Conservation (phyloP, 2,329 filamentous ascomycete species). For the Elsinoe australis region DNA sequence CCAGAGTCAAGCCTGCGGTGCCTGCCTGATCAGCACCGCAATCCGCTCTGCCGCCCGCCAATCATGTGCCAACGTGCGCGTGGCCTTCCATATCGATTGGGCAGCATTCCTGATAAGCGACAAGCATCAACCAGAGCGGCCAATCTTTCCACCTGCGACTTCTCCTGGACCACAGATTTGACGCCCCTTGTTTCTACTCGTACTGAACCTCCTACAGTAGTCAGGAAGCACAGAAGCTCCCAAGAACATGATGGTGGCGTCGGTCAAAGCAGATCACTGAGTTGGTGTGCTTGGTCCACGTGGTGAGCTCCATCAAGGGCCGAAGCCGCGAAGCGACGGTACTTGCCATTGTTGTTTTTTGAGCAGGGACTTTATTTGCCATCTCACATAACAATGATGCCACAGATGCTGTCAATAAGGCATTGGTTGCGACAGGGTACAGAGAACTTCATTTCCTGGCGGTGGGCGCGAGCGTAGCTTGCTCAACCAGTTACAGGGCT, state of each 20-base stretch:
- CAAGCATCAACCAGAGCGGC: neutral
- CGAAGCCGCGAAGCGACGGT: no score
- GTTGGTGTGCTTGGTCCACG: conserved; percentile 1
- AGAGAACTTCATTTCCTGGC: no score
- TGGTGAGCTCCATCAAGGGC: neutral
- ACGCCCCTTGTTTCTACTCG: no score
- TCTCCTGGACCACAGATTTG: no score
- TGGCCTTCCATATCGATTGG: conserved; percentile 14
- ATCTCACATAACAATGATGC: no score
- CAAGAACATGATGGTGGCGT: conserved; percentile 11
- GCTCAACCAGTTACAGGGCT: no score
- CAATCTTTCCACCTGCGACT: neutral
- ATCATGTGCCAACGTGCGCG: conserved; percentile 16
- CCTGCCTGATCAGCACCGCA: neutral
- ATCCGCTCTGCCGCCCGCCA: conserved; percentile 9
- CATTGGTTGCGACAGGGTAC: no score
- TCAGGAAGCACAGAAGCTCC: neutral
- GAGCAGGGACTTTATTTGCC: no score
- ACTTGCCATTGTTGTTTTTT: no score
- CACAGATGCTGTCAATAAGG: no score
- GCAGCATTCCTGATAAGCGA: conserved; percentile 1
- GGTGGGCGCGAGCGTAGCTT: no score
- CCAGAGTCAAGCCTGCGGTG: neutral
- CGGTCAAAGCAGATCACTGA: conserved; percentile 1
- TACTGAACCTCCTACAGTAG: no score